These are phyloP conservation scores for Tetradesmus obliquus DNA, from an alignment of 139 green algal species.

Conservation along the genomic window DNA sequence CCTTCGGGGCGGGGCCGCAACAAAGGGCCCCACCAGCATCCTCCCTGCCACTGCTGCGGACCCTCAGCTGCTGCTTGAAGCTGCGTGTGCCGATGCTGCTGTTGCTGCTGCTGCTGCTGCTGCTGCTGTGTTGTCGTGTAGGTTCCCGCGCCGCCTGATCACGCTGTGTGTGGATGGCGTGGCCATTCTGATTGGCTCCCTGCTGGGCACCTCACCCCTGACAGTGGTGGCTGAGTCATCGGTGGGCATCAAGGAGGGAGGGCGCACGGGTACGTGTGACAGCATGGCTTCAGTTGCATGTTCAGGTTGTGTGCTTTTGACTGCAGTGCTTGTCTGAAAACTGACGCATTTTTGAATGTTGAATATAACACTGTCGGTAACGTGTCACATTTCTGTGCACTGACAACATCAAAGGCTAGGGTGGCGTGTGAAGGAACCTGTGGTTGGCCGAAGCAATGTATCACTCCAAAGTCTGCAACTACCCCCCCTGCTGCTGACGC, in stretches of 20 bases:
- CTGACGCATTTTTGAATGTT: no score
- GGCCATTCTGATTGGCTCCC: conserved; percentile 72
- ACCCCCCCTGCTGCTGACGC: no score
- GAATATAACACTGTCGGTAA: neutral
- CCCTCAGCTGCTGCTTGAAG: no score
- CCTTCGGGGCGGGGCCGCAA: no score
- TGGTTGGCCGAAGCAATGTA: no score
- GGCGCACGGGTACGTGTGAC: conserved; percentile 42
- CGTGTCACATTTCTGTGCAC: neutral
- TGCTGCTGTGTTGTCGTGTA: no score
- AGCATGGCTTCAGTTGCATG: neutral
- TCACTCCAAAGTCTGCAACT: no score
- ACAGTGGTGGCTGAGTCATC: conserved; percentile 76
- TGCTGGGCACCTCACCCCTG: conserved; percentile 81
- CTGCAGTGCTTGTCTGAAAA: neutral
- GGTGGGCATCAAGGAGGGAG: conserved; percentile 64
- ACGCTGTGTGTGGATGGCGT: conserved; percentile 79
- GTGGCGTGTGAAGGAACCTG: no score
- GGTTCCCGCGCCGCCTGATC: conserved; percentile 59
- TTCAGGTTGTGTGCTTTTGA: neutral
- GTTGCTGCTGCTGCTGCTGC: no score
- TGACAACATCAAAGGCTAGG: neutral
- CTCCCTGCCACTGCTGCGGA: no score
- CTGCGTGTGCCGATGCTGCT: no score
- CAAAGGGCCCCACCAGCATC: no score